phyloP scores from a whole-genome alignment of 345 rosid genomes.

The Euphorbia lathyris region DNA sequence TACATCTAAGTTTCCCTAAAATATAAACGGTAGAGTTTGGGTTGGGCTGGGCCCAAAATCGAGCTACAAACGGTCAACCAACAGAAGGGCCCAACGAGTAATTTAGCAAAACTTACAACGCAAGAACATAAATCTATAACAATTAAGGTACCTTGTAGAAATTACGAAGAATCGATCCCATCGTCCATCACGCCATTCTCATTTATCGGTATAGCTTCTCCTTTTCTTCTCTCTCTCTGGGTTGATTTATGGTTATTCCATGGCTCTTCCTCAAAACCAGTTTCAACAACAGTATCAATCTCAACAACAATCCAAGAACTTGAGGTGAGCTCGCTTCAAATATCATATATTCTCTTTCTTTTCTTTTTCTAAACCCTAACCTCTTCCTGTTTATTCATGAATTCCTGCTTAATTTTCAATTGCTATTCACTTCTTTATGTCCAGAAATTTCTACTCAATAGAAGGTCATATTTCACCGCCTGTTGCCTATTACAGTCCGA shows the following conservation, averaged over 20 bases:
- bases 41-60: neutral
- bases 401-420: neutral
- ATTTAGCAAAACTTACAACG: neutral
- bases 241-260: slow-evolving; percentile 7
- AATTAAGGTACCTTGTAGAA: slow-evolving; percentile 10
- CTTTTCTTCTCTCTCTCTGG: slow-evolving; percentile 13
- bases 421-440: neutral
- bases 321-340: slow-evolving; percentile 37
- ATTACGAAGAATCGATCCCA: slow-evolving; percentile 21
- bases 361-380: slow-evolving; percentile 25
- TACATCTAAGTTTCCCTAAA: no score
- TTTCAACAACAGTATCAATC: slow-evolving; percentile 42
- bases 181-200: slow-evolving; percentile 24
- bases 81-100: neutral
- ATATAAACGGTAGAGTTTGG: neutral
- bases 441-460: slow-evolving; percentile 44
- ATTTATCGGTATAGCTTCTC: neutral
- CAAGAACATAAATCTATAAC: neutral
- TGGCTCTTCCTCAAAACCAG: slow-evolving; percentile 64
- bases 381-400: neutral
- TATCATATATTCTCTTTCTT: neutral
- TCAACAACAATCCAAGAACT: slow-evolving; percentile 45
- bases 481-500: slow-evolving; percentile 32
- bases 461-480: slow-evolving; percentile 55
- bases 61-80: neutral